These are phyloP conservation scores for Fusarium sp. DNA, from an alignment of 2,329 filamentous ascomycete genomes.

Conservation along the genomic window DNA sequence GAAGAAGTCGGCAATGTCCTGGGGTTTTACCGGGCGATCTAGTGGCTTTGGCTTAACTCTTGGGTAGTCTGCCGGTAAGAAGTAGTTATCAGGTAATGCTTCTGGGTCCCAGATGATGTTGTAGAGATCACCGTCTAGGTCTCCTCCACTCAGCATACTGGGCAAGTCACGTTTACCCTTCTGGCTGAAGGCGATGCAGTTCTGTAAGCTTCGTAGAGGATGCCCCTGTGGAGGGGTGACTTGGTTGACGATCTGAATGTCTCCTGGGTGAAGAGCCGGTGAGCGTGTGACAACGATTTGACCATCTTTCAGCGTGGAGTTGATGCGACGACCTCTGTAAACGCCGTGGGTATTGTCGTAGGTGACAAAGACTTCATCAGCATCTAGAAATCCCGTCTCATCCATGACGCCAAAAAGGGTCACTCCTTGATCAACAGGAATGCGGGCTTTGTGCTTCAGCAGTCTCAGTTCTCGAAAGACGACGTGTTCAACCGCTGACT, in stretches of 20 bases:
- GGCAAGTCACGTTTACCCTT: constrained; percentile 78
- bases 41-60: constrained; percentile 66
- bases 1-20: constrained; percentile 84
- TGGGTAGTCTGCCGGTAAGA: constrained; percentile 76
- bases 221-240: constrained; percentile 68
- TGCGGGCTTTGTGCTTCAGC: constrained; percentile 82
- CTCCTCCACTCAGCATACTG: constrained; percentile 81
- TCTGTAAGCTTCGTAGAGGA: constrained; percentile 69
- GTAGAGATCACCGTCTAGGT: constrained; percentile 85
- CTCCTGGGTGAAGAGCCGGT: constrained; percentile 83
- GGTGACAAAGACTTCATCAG: constrained; percentile 75
- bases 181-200: constrained; percentile 83
- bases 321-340: constrained; percentile 39
- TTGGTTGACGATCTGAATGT: constrained; percentile 74
- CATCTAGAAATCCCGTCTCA: constrained; percentile 74
- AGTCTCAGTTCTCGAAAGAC: constrained; percentile 76
- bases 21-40: constrained; percentile 63
- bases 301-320: constrained; percentile 48
- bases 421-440: constrained; percentile 74
- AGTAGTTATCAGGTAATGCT: constrained; percentile 55
- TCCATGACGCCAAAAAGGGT: constrained; percentile 88
- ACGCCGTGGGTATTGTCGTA: constrained; percentile 54
- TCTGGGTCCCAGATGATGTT: constrained; percentile 78
- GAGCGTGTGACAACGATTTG: constrained; percentile 77
- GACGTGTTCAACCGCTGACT: constrained; percentile 74